A percentile compares a stretch with the other conserved stretches of the same genome.
Evolutionary conservation across 1,284 basidiomycete species (phyloP).

Genomic region (Ganoderma sp.): DNA sequence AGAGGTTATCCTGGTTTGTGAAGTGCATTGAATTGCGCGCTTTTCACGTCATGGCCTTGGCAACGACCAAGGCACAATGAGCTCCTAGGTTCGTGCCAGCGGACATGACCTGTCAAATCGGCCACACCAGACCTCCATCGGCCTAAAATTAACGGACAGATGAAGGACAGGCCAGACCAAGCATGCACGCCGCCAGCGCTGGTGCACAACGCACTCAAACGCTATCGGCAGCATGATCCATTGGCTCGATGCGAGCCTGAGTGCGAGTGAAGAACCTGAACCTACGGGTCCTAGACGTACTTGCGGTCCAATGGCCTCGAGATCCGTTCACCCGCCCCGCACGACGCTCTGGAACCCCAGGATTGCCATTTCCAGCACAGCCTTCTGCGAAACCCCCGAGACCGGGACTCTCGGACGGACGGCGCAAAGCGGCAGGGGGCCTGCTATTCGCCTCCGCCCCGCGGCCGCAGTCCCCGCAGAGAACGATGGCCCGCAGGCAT

Average conservation of each 20-base stretch:
- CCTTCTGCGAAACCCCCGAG: constrained; percentile 5
- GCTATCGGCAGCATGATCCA: not conserved
- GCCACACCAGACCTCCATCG: not conserved
- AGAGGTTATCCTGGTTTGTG: not conserved
- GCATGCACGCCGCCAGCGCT: not conserved
- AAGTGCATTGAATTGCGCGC: not conserved
- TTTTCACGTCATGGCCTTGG: constrained; percentile 4
- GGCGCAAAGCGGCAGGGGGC: not conserved
- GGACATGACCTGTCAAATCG: constrained; percentile 5
- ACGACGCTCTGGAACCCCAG: not conserved
- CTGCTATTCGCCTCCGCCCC: not conserved
- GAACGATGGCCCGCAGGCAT: not conserved
- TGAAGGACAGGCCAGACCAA: not conserved
- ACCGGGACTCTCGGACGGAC: not conserved
- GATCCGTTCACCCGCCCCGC: not conserved
- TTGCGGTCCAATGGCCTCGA: not conserved
- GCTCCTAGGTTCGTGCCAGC: not conserved
- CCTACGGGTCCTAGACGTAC: not conserved
- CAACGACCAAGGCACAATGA: constrained; percentile 1
- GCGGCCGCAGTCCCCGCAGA: not conserved
- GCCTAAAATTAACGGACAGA: not conserved
- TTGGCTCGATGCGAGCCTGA: not conserved
- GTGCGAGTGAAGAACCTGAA: not conserved
- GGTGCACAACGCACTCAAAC: not conserved
- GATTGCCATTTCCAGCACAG: not conserved